phyloP scores from a whole-genome alignment of 2,329 filamentous ascomycete species.

The Colletotrichum theobromicola region DNA sequence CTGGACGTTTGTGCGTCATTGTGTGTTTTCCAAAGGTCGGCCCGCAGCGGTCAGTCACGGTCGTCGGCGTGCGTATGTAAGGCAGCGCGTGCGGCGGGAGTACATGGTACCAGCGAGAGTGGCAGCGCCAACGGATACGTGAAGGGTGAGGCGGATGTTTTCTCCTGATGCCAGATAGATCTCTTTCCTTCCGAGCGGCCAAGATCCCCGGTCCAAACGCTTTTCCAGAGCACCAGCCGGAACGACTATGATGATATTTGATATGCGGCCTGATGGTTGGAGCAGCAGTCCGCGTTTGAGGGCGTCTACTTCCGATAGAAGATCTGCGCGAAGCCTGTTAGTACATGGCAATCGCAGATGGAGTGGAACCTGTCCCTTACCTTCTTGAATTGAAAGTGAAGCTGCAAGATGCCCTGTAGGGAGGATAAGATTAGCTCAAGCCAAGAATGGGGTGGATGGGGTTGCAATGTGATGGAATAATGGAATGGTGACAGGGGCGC shows the following conservation, averaged over 20 bases:
- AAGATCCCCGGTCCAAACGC: neutral
- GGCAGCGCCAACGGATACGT: neutral
- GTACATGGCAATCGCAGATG: slow-evolving; percentile 2
- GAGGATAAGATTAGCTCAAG: slow-evolving; percentile 30
- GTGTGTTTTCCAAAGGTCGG: neutral
- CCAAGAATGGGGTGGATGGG: slow-evolving; percentile 23
- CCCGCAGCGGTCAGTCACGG: slow-evolving; percentile 10
- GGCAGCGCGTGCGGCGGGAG: neutral
- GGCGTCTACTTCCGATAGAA: slow-evolving; percentile 59
- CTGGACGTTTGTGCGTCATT: slow-evolving; percentile 9
- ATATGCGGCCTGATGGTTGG: neutral
- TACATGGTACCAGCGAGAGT: slow-evolving; percentile 6
- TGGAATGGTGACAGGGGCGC: neutral
- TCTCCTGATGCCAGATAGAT: neutral
- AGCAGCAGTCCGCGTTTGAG: neutral
- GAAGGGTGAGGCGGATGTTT: neutral
- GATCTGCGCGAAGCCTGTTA: slow-evolving; percentile 44
- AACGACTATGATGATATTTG: slow-evolving; percentile 2
- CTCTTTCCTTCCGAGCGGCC: neutral
- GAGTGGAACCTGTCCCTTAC: slow-evolving; percentile 49
- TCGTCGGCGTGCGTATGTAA: neutral
- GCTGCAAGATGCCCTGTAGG: slow-evolving; percentile 83
- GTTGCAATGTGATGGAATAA: slow-evolving; percentile 12
- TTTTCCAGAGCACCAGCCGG: neutral
- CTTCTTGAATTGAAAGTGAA: slow-evolving; percentile 99